Base-by-base conservation (phyloP, 345 rosid species). In the Citrus glauca region DNA sequence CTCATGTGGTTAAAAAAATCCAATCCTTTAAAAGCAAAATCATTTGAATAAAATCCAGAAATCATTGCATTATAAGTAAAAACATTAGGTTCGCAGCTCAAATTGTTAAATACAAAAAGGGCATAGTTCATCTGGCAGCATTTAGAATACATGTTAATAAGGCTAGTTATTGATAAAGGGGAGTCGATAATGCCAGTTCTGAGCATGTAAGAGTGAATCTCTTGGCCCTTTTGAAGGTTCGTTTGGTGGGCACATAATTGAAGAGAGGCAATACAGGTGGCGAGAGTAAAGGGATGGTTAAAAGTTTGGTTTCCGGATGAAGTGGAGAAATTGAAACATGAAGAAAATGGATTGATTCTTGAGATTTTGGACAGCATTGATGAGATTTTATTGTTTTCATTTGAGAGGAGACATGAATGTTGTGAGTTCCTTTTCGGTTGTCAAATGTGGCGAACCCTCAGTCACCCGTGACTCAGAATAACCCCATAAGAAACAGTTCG, bases 141-240 rank as follows among this genome's bases (percentile, higher is more conserved):
- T 74, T 89, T 89, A 14, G 89, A 83, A 72, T 91, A 90, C 92
- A 91, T 88, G 76, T 88, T 91, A 80, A 91, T 81, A 66, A 91
- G 90, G 85, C 92, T 89, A 35, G 94, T 91, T 77, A 80, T 68
- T 67, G 82, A 84, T 16, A 79, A 79, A 59, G 89, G 91, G 24
- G 88, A 84, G 2, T 81, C 30, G 64, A 87, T 79, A 69, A 83
- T 74, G 32, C 89, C 87, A 78, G 82, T 83, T 6, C 78, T 78
- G 71, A 89, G 83, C 90, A 91, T 81, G 81, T 83, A 84, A 35
- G 84, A 79, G 64, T 89, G 94, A 22, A 84, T 14, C 82, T 84
- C 63, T 72, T 53, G 66, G 63, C 93, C 91, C 62, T 42, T 59
- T 13, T 19, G 17, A 71, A 82, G 83, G 79, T 85, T 78, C 57